Conservation (phyloP, 1,284 basidiomycete species). For the Stereum hirsutum region DNA sequence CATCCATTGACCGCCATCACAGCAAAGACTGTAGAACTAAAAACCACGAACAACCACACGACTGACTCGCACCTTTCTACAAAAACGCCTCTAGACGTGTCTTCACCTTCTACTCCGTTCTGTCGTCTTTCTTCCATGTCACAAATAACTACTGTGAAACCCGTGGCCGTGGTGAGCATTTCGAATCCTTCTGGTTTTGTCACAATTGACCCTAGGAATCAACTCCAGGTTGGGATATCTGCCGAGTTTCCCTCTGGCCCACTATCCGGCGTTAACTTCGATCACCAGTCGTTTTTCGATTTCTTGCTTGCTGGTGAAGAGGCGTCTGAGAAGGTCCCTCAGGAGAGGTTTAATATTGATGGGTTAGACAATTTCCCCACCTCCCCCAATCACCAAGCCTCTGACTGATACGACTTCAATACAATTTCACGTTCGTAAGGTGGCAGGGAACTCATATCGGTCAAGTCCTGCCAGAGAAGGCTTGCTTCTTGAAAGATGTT, state of each 20-base stretch:
- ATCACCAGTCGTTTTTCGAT: slow-evolving; percentile 25
- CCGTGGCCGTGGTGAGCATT: no score
- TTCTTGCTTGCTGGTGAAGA: slow-evolving; percentile 25
- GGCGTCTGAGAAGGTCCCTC: slow-evolving; percentile 25
- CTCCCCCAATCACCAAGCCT: background rate
- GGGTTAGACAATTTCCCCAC: slow-evolving; percentile 14
- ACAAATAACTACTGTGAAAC: no score
- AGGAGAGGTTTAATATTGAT: slow-evolving; percentile 22
- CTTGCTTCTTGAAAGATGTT: slow-evolving; percentile 29
- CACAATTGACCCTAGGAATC: no score
- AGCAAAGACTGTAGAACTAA: no score
- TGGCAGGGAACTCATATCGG: slow-evolving; percentile 18
- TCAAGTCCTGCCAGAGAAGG: slow-evolving; percentile 20
- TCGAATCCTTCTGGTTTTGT: no score
- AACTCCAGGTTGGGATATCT: slow-evolving; percentile 30
- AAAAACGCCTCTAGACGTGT: no score
- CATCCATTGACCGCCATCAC: no score
- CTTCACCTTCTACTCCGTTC: no score
- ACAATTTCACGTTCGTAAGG: slow-evolving; percentile 14
- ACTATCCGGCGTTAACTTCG: slow-evolving; percentile 20
- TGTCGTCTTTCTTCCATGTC: no score
- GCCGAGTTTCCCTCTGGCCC: slow-evolving; percentile 27
- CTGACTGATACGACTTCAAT: background rate
- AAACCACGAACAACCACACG: no score
- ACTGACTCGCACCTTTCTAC: no score